Base-by-base conservation (phyloP, 1,139 yeast genomes). In the Schizosaccharomyces versatilis region DNA sequence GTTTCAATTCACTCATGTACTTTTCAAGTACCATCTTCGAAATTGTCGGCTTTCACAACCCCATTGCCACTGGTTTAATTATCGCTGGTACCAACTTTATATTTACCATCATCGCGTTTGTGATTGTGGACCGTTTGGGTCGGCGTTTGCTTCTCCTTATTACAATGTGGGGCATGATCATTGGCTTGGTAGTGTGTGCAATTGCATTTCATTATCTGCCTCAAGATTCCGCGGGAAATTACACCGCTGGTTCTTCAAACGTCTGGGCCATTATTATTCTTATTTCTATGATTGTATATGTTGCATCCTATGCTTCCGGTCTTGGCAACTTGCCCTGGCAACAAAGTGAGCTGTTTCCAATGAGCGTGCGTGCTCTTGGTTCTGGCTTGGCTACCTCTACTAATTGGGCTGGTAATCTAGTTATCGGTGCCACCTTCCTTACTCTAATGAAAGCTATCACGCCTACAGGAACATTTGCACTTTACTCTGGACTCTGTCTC, bases 281-380 rank as follows among this genome's bases (percentile, higher is more conserved):
- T 59, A 73, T 86, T 40, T 81, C 85, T 59, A 85, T 86, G 85
- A 84, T 88, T 62, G 67, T 79, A 55, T 90, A 76, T 64, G 95
- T 86, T 54, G 95, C 94, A 6, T 79, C 82, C 58, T 88, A 86
- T 66, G 95, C 96, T 49, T 72, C 84, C 61, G 97, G 97, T 62
- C 84, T 86, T 61, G 98, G 98, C 68, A 85, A 88, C 66, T 88
- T 85, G 58, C 97, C 97, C 54, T 88, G 98, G 98, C 95, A 90
- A 64, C 97, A 94, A 64, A 84, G 90, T 55, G 98, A 88, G 68
- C 71, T 86, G 62, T 85, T 88, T 71, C 93, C 96, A 36, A 94
- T 86, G 72, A 77, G 79, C 60, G 95, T 88, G 44, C 78, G 98
- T 66, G 93, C 95, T 56, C 75, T 85, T 51, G 98, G 97, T 58